Conservation (phyloP, 441 rosid genomes). For the Erodium moschatum region DNA sequence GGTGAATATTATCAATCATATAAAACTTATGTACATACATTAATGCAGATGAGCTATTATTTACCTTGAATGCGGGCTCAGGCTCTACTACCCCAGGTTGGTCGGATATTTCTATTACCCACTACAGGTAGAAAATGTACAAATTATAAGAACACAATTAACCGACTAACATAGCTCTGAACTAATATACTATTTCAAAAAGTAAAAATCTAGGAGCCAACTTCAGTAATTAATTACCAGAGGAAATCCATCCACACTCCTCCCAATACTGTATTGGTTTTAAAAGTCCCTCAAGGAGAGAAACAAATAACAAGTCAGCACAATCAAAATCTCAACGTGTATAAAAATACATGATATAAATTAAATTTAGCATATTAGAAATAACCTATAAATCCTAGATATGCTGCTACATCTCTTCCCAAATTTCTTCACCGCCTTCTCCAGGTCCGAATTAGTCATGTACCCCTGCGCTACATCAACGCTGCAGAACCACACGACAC, state of each 20-base stretch:
- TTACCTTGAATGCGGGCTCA: conserved; percentile 95
- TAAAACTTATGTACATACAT: neutral
- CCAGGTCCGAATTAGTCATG: conserved; percentile 67
- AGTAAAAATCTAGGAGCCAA: conserved; percentile 12
- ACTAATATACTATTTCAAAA: conserved; percentile 10
- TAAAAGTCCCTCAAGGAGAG: conserved; percentile 77
- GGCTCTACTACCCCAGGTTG: conserved; percentile 73
- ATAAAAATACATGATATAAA: neutral
- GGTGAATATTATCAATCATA: neutral
- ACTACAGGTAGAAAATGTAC: conserved; percentile 32
- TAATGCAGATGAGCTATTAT: conserved; percentile 5
- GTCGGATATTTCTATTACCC: conserved; percentile 95
- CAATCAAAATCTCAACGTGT: conserved; percentile 20
- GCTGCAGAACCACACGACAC: conserved; percentile 25
- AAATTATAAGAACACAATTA: conserved; percentile 8
- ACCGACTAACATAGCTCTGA: neutral
- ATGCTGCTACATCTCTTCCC: conserved; percentile 63
- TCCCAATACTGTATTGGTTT: conserved; percentile 64
- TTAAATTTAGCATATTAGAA: conserved; percentile 9
- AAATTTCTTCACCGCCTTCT: conserved; percentile 63
- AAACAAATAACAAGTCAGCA: conserved; percentile 48
- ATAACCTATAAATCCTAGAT: conserved; percentile 80
- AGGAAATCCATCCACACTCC: conserved; percentile 80
- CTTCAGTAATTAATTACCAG: conserved; percentile 48
- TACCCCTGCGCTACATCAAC: conserved; percentile 52